phyloP scores from a whole-genome alignment of 306 rosid genomes.

The Medicago truncatula region DNA sequence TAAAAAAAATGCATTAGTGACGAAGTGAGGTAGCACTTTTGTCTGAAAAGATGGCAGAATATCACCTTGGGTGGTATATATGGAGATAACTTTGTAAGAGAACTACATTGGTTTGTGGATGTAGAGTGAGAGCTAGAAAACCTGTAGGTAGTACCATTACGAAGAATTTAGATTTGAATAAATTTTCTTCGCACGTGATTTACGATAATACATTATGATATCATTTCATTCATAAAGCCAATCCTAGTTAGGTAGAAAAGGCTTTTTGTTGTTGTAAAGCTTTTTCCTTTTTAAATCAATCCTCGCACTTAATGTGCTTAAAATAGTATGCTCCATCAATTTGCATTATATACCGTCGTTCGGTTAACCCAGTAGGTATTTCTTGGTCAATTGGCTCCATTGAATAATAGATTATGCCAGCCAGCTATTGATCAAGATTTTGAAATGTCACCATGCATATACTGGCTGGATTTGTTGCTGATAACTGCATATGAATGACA shows the following conservation, averaged over 20 bases:
- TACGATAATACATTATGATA: background rate
- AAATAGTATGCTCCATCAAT: background rate
- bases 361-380: background rate
- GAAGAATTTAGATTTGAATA: background rate
- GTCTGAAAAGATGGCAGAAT: background rate
- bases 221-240: background rate
- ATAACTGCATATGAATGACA: constrained; percentile 18
- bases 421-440: constrained; percentile 10
- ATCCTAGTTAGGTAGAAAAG: background rate
- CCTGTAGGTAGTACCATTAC: background rate
- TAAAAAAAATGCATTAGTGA: background rate
- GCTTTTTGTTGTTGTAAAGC: background rate
- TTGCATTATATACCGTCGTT: background rate
- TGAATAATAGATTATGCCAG: background rate
- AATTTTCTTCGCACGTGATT: background rate
- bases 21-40: background rate
- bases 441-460: background rate
- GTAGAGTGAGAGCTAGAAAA: background rate
- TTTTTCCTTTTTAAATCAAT: constrained; percentile 7
- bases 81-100: background rate
- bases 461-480: constrained; percentile 14
- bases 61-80: background rate
- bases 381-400: background rate
- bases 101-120: no score
- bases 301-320: background rate